A percentile compares a stretch with the other conserved stretches of the same genome.
Evolutionary conservation across 495 filamentous ascomycete species (phyloP).

Genomic region (Neurospora sp.): DNA sequence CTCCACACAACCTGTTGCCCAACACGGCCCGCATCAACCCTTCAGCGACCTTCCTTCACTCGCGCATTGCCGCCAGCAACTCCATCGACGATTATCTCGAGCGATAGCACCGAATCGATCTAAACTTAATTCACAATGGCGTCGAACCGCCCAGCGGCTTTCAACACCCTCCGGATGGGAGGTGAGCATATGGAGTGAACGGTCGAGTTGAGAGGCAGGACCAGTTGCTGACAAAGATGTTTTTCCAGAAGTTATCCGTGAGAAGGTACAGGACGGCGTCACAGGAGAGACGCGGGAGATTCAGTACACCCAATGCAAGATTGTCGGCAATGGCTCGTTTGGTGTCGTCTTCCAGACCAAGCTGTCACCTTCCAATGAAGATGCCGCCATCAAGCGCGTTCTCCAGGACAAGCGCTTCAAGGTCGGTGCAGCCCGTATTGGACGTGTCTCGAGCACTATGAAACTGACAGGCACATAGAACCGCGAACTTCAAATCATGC

Average conservation of each 20-base stretch:
- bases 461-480: slow-evolving; percentile 54
- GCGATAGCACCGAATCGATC: slow-evolving; percentile 25
- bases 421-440: slow-evolving; percentile 36
- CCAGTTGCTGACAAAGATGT: slow-evolving; percentile 3
- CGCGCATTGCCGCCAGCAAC: slow-evolving; percentile 15
- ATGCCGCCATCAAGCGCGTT: slow-evolving; percentile 97
- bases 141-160: slow-evolving; percentile 41
- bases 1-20: slow-evolving; percentile 31
- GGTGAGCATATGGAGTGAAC: slow-evolving; percentile 27
- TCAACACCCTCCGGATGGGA: slow-evolving; percentile 46
- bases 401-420: slow-evolving; percentile 99
- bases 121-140: slow-evolving; percentile 29
- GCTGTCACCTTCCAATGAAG: slow-evolving; percentile 90
- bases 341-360: slow-evolving; percentile 99
- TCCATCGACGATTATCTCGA: slow-evolving; percentile 7
- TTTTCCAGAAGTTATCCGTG: slow-evolving; percentile 79
- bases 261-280: slow-evolving; percentile 97
- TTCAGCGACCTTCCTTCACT: slow-evolving; percentile 18
- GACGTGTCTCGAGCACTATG: background rate
- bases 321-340: slow-evolving; percentile 98
- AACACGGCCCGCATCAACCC: slow-evolving; percentile 33
- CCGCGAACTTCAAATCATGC: slow-evolving; percentile 98
- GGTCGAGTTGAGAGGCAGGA: background rate
- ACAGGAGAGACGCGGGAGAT: slow-evolving; percentile 94
- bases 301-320: slow-evolving; percentile 98